Conservation (phyloP, 1,284 basidiomycete species). For the Inonotus hispidus region DNA sequence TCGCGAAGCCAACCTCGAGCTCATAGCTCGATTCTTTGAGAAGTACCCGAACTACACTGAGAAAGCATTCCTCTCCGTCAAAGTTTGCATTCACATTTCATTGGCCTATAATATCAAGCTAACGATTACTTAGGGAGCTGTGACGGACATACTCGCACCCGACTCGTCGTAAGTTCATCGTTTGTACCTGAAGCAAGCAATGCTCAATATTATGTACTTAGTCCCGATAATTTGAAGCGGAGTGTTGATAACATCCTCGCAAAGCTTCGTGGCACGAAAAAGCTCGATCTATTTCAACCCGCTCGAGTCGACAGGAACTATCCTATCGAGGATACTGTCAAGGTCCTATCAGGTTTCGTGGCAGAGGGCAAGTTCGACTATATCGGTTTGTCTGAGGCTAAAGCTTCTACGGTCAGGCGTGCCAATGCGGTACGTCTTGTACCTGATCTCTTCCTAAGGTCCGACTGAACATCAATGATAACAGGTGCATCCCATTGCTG, state of each 20-base stretch:
- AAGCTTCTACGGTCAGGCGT: slow-evolving; percentile 39
- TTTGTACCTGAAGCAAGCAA: background rate
- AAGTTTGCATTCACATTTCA: slow-evolving; percentile 23
- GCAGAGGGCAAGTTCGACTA: slow-evolving; percentile 41
- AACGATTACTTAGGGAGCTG: slow-evolving; percentile 36
- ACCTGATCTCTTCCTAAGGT: background rate
- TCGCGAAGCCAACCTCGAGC: slow-evolving; percentile 35
- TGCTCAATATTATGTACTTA: slow-evolving; percentile 16
- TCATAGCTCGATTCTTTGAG: slow-evolving; percentile 40
- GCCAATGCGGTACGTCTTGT: slow-evolving; percentile 31
- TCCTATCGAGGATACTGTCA: slow-evolving; percentile 33
- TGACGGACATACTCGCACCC: slow-evolving; percentile 16
- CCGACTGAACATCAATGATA: background rate
- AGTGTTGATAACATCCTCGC: slow-evolving; percentile 36
- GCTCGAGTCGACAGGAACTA: slow-evolving; percentile 31
- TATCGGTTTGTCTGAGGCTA: slow-evolving; percentile 45
- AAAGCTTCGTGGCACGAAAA: slow-evolving; percentile 37
- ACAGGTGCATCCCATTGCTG: slow-evolving; percentile 41
- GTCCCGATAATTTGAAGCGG: slow-evolving; percentile 35
- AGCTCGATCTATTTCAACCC: slow-evolving; percentile 40
- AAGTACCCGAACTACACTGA: slow-evolving; percentile 50
- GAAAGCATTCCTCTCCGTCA: slow-evolving; percentile 43
- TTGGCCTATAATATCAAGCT: background rate
- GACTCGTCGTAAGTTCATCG: slow-evolving; percentile 28
- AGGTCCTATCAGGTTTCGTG: slow-evolving; percentile 27